Conservation (phyloP, 345 rosid genomes). For the Durio zibethinus region DNA sequence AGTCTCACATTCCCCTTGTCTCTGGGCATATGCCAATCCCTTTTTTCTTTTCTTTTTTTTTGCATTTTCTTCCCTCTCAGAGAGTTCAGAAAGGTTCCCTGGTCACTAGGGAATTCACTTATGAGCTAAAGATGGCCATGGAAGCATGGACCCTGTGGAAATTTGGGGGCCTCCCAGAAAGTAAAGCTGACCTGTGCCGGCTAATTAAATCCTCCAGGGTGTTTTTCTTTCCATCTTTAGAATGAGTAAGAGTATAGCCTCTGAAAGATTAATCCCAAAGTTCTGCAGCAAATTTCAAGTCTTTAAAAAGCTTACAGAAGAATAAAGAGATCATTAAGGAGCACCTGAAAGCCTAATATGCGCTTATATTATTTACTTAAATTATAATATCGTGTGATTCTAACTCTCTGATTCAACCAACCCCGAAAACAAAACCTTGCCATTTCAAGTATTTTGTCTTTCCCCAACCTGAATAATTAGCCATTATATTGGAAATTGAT, state of each 20-base stretch:
- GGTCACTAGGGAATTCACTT: constrained; percentile 15
- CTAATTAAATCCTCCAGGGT: not conserved
- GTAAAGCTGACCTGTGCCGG: constrained; percentile 23
- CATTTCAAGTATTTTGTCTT: not conserved
- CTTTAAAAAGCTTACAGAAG: not conserved
- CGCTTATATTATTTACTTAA: constrained; percentile 16
- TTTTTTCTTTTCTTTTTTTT: too few species aligned
- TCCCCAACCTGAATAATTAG: not conserved
- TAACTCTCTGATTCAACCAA: constrained; percentile 23
- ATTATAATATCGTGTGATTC: constrained; percentile 17
- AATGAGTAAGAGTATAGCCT: not conserved
- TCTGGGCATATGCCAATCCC: not conserved
- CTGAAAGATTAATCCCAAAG: not conserved
- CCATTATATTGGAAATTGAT: not conserved
- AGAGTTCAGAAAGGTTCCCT: constrained; percentile 17
- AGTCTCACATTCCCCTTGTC: not conserved
- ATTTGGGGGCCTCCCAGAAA: constrained; percentile 7
- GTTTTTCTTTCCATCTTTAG: not conserved
- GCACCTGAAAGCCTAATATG: not conserved
- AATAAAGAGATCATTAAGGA: not conserved
- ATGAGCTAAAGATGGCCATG: constrained; percentile 15
- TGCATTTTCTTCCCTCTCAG: not conserved
- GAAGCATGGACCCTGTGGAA: not conserved
- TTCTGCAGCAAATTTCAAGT: not conserved
- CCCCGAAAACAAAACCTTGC: constrained; percentile 18